Evolutionary conservation across 257 asterid species (phyloP).

Genomic region (Buddleja alternifolia): DNA sequence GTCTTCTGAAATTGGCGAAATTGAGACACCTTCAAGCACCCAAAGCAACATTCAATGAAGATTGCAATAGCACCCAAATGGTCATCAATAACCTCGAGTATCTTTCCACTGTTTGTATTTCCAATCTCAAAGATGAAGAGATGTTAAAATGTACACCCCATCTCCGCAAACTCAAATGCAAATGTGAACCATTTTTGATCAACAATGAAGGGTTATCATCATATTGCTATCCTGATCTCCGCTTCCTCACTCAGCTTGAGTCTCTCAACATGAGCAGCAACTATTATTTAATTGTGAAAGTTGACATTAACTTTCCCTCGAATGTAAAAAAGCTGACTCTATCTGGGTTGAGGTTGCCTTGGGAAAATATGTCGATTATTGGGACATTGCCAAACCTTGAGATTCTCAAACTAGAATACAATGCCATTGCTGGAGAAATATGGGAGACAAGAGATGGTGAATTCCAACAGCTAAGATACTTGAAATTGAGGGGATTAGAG

Average conservation of each 20-base stretch:
- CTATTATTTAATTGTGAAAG: no score
- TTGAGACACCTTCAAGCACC: conserved; percentile 15
- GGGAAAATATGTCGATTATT: neutral
- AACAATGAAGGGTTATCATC: no score
- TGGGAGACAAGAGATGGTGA: conserved; percentile 18
- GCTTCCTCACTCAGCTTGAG: neutral
- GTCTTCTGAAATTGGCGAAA: conserved; percentile 15
- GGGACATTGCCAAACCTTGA: conserved; percentile 10
- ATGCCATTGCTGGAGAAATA: neutral
- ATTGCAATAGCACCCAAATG: neutral
- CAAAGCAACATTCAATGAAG: neutral
- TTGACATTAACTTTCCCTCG: neutral
- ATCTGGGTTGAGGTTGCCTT: neutral
- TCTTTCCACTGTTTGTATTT: conserved; percentile 7
- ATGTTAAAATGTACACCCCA: conserved; percentile 23
- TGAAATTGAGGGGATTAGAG: neutral
- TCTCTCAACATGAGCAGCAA: neutral
- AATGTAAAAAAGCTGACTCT: conserved; percentile 24
- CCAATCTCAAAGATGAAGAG: conserved; percentile 12
- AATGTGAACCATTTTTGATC: neutral
- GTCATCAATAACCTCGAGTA: conserved; percentile 13
- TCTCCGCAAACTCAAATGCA: conserved; percentile 26
- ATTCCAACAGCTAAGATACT: conserved; percentile 16
- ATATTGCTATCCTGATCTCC: conserved; percentile 2
- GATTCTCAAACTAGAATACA: neutral